These are phyloP conservation scores for Nectriaceae sp. DNA, from an alignment of 2,329 filamentous ascomycete genomes.

Conservation along the genomic window DNA sequence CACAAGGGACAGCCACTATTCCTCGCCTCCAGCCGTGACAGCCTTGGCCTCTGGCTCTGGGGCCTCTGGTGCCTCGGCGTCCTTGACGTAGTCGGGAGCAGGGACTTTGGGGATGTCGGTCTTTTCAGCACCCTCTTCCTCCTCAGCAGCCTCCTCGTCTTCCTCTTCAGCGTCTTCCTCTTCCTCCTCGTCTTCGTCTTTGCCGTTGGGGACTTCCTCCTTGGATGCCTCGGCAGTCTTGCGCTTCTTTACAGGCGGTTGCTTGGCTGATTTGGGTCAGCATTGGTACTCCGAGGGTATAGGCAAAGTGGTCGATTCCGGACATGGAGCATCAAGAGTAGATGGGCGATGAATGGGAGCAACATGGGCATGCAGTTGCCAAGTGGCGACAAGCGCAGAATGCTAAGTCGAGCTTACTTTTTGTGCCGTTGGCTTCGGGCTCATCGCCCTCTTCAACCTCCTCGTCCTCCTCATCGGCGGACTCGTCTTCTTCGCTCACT, in stretches of 20 bases:
- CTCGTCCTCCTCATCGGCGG: slow-evolving; percentile 41
- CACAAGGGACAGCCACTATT: slow-evolving; percentile 14
- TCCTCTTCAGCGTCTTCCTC: slow-evolving; percentile 37
- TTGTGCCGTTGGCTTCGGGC: slow-evolving; percentile 35
- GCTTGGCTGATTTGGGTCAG: slow-evolving; percentile 31
- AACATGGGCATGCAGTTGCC: neutral
- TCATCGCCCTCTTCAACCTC: slow-evolving; percentile 37
- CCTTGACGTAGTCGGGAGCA: slow-evolving; percentile 25
- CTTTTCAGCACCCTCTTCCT: slow-evolving; percentile 29
- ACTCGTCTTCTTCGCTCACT: slow-evolving; percentile 42
- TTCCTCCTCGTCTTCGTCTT: slow-evolving; percentile 36
- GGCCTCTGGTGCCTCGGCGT: slow-evolving; percentile 20
- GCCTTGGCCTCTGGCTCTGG: slow-evolving; percentile 30
- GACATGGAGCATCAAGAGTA: too few relatives aligned
- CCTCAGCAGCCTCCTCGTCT: slow-evolving; percentile 26
- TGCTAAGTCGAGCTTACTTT: slow-evolving; percentile 31
- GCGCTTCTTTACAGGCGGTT: slow-evolving; percentile 53
- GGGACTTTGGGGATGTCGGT: slow-evolving; percentile 23
- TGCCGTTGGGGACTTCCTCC: slow-evolving; percentile 35
- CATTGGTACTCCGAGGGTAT: too few relatives aligned
- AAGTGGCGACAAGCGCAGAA: neutral
- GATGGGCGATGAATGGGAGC: too few relatives aligned
- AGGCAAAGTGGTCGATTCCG: too few relatives aligned
- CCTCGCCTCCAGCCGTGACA: slow-evolving; percentile 31
- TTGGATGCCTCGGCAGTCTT: slow-evolving; percentile 43